phyloP scores from a whole-genome alignment of 2,329 filamentous ascomycete species.

The Fusarium secorum region DNA sequence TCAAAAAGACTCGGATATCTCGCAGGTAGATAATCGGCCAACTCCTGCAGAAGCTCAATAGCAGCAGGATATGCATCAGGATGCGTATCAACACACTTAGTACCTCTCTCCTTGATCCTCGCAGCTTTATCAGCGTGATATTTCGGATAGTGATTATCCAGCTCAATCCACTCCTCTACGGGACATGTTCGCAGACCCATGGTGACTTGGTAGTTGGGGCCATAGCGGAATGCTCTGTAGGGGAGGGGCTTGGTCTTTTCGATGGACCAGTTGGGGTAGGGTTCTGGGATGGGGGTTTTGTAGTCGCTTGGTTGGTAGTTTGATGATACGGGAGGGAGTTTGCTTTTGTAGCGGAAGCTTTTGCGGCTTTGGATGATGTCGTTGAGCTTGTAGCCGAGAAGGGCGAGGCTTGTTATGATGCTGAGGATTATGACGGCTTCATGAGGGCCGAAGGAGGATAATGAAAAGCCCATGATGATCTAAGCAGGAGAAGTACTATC shows the following conservation, averaged over 20 bases:
- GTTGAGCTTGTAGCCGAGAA: slow-evolving; percentile 24
- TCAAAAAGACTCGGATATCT: slow-evolving; percentile 77
- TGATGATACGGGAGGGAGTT: slow-evolving; percentile 15
- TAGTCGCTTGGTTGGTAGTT: slow-evolving; percentile 50
- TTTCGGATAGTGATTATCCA: slow-evolving; percentile 79
- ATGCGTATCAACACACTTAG: slow-evolving; percentile 72
- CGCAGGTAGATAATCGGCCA: slow-evolving; percentile 73
- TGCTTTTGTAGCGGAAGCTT: slow-evolving; percentile 9
- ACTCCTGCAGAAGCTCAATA: slow-evolving; percentile 77
- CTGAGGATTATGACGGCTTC: slow-evolving; percentile 22
- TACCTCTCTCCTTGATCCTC: slow-evolving; percentile 71
- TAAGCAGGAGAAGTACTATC: neutral
- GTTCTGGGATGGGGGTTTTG: slow-evolving; percentile 63
- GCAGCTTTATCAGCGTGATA: slow-evolving; percentile 76
- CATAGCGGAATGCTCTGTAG: slow-evolving; percentile 80
- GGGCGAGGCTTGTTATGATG: slow-evolving; percentile 5
- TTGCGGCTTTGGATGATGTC: slow-evolving; percentile 8
- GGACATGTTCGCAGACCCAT: slow-evolving; percentile 78
- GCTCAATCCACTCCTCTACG: slow-evolving; percentile 81
- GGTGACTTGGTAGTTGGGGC: slow-evolving; percentile 78
- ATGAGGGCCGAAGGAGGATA: slow-evolving; percentile 7
- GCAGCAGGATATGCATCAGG: slow-evolving; percentile 76
- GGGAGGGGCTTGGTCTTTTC: slow-evolving; percentile 74
- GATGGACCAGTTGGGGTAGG: slow-evolving; percentile 75
- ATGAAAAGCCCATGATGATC: slow-evolving; percentile 5